Evolutionary conservation across 2,329 filamentous ascomycete genomes (phyloP), one percentile per base, ranked within the genome.

Genomic region (Sclerotinia sclerotiorum): DNA sequence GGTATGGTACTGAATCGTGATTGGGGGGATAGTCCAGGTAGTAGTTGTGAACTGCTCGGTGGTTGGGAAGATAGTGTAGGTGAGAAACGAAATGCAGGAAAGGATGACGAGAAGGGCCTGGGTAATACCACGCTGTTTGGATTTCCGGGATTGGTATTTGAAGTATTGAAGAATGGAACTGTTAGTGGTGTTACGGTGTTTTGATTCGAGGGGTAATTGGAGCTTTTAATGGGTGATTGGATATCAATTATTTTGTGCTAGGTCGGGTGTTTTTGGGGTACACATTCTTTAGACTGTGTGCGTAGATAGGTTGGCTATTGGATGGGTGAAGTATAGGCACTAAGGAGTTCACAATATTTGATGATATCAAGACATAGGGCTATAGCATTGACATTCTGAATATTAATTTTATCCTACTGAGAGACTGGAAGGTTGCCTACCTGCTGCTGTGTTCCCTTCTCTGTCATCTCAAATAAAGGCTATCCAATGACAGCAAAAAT

Each of bases 61-160:
- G 91, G 90, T 0, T 97, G 92, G 90, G 93, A 97, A 78, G 93
- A 95, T 74, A 90, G 87, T 72, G 82, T 81, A 55, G 73, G 76
- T 72, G 72, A 77, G 75, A 74, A 74, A 82, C 74, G 75, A 80
- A 73, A 77, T 80, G 74, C 80, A 72, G 79, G 79, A 74, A 81
- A 80, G 19, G 81, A 84, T 73, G 78, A 87, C 80, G 80, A 85
- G 79, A 77, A 83, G 79, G 77, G 89, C 71, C 78, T 90, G 70
- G 87, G 87, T 27, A 90, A 90, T 68, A 97, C 94, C 21, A 94
- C 94, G 70, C 80, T 99, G 39, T 98, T 93, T 81, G 94, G 94
- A 1, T 97, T 97, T 76, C 94, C 95, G 0, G 94, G 95, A 0
- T 81, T 98, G 79, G 88, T 97, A 58, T 98, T 99, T 81, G 95